A percentile compares a stretch with the other conserved stretches of the same genome.
Evolutionary conservation across 108 stramenopile species (phyloP).

Genomic region (Skeletonema menzelii): DNA sequence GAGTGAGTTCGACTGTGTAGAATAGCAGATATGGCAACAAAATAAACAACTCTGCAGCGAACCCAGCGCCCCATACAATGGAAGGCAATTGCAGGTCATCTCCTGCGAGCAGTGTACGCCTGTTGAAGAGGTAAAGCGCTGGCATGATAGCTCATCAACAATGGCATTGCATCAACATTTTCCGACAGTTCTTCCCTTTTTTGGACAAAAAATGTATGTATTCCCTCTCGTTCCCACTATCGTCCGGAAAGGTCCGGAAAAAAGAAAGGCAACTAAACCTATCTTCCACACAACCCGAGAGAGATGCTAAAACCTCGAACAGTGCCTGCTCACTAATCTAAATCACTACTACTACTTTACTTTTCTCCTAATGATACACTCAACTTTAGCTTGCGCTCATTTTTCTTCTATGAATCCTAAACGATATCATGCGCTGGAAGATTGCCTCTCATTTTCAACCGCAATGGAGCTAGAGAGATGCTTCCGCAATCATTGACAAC

Average conservation of each 20-base stretch:
- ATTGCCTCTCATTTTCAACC: neutral
- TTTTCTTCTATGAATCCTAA: neutral
- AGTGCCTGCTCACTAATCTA: no score
- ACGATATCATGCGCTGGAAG: neutral
- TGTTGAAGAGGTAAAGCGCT: constrained; percentile 74
- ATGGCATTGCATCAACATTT: no score
- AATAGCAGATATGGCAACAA: constrained; percentile 31
- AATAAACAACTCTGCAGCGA: constrained; percentile 24
- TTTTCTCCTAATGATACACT: neutral
- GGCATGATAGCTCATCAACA: neutral
- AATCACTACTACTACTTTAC: no score
- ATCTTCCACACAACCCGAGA: no score
- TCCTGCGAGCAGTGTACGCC: constrained; percentile 74
- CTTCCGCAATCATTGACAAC: neutral
- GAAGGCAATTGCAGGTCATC: constrained; percentile 83
- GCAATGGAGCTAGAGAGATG: neutral
- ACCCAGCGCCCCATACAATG: constrained; percentile 32
- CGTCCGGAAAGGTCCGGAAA: no score
- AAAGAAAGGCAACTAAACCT: no score
- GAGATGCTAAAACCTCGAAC: no score
- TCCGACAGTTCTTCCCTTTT: no score
- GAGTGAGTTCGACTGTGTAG: constrained; percentile 32
- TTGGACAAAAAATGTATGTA: no score
- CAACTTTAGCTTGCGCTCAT: neutral
- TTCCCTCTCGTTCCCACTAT: no score